Evolutionary conservation across 306 rosid genomes (phyloP), one percentile per base, ranked within the genome.

Genomic region (Arachis stenosperma): DNA sequence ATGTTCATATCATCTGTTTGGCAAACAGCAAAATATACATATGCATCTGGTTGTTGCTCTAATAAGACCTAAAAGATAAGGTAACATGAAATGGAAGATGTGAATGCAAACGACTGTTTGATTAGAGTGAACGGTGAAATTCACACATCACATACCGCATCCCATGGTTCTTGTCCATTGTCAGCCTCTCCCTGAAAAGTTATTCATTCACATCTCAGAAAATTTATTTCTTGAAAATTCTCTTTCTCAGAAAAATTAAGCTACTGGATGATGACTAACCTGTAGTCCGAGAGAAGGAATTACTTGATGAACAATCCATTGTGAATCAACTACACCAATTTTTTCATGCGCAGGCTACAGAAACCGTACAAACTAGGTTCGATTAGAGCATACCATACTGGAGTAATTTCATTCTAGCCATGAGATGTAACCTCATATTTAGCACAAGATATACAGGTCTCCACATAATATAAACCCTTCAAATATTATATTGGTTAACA

Each of bases 251-350:
- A 22, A 22, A 22, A 22, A 22, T 22, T 58, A 68, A 71, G 14
- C 70, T 52, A 48, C 46, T 54, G 69, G 12, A 57, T 47, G 68
- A 37, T 68, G 66, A 61, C 95, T 83, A 60, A 88, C 99, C 99
- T 95, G 98, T 36, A 44, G 79, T 51, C 92, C 90, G 64, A 95
- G 99, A 75, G 99, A 85, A 80, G 99, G 98, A 84, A 95, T 88
- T 71, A 78, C 88, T 88, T 91, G 99, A 86, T 95, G 99, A 80
- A 91, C 70, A 83, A 95, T 84, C 99, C 99, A 95, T 72, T 90
- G 97, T 0, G 99, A 95, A 87, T 95, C 99, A 79, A 95, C 93
- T 61, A 95, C 97, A 6, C 99, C 99, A 75, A 95, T 91, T 81
- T 88, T 95, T 83, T 90, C 97, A 84, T 95, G 90, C 22, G 99